Evolutionary conservation across 78 protist genomes (phyloP).

Genomic region (Cavenderia fasciculata): DNA sequence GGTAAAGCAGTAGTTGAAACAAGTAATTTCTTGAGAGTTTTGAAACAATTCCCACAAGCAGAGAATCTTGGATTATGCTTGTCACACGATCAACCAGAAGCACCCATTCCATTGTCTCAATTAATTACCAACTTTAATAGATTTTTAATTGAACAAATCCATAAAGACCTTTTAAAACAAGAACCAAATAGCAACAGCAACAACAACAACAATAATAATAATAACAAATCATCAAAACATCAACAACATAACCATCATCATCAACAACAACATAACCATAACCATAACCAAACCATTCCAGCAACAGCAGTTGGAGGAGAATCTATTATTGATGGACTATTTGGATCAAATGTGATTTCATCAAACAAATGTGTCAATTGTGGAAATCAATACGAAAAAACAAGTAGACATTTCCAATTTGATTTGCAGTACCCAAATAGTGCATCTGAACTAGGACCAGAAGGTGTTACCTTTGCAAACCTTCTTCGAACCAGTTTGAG

Average conservation of each 20-base stretch:
- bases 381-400: constrained; percentile 56
- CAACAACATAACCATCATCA: constrained; percentile 18
- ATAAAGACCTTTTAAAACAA: constrained; percentile 55
- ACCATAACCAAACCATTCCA: background rate
- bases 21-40: constrained; percentile 76
- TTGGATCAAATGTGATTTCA: constrained; percentile 47
- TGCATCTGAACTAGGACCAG: constrained; percentile 5
- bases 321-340: constrained; percentile 59
- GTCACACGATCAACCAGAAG: constrained; percentile 45
- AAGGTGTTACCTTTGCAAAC: constrained; percentile 30
- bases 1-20: constrained; percentile 68
- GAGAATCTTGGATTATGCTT: constrained; percentile 36
- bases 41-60: constrained; percentile 79
- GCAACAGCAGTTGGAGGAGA: too few species aligned
- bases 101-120: constrained; percentile 49
- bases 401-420: constrained; percentile 29
- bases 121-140: constrained; percentile 62
- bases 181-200: background rate
- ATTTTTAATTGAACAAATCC: constrained; percentile 80
- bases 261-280: background rate
- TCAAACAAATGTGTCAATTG: constrained; percentile 73
- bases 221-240: background rate
- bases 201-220: background rate
- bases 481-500: constrained; percentile 11
- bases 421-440: constrained; percentile 36